These are phyloP conservation scores for Viola odorata DNA, from an alignment of 345 rosid species.

Conservation along the genomic window DNA sequence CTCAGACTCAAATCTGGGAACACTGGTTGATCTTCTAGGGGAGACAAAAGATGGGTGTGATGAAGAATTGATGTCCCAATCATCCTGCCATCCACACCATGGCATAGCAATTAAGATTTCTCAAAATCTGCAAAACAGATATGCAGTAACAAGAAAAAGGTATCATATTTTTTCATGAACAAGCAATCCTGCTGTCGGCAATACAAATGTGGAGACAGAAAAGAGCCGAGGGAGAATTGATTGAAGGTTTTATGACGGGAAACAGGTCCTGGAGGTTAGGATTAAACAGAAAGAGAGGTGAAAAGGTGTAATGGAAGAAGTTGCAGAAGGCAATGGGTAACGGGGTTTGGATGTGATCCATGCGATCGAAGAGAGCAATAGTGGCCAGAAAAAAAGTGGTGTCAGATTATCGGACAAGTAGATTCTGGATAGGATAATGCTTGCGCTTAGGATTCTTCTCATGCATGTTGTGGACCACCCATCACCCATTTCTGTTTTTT, in stretches of 20 bases:
- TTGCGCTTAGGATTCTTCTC: too few species aligned
- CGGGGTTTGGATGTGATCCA: slow-evolving; percentile 21
- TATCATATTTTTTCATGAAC: neutral
- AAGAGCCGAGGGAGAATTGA: neutral
- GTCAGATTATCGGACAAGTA: slow-evolving; percentile 18
- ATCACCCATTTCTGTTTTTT: too few species aligned
- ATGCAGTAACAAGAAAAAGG: neutral
- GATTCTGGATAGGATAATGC: slow-evolving; percentile 46
- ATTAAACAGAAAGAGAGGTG: neutral
- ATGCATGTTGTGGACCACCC: too few species aligned
- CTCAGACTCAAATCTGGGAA: slow-evolving; percentile 24
- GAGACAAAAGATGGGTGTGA: slow-evolving; percentile 21
- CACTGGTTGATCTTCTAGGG: slow-evolving; percentile 19
- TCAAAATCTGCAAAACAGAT: neutral
- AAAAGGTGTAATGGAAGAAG: neutral
- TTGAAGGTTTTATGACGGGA: neutral
- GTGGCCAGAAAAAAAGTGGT: slow-evolving; percentile 8
- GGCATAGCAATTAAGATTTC: slow-evolving; percentile 3
- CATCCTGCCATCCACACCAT: slow-evolving; percentile 34
- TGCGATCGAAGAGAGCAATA: slow-evolving; percentile 14
- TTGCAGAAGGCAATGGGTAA: slow-evolving; percentile 3
- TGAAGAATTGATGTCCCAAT: slow-evolving; percentile 32
- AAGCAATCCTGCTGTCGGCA: too few species aligned
- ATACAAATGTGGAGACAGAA: neutral
- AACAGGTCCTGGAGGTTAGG: neutral